Evolutionary conservation across 306 rosid genomes (phyloP).

Genomic region (Astragalus membranaceus): DNA sequence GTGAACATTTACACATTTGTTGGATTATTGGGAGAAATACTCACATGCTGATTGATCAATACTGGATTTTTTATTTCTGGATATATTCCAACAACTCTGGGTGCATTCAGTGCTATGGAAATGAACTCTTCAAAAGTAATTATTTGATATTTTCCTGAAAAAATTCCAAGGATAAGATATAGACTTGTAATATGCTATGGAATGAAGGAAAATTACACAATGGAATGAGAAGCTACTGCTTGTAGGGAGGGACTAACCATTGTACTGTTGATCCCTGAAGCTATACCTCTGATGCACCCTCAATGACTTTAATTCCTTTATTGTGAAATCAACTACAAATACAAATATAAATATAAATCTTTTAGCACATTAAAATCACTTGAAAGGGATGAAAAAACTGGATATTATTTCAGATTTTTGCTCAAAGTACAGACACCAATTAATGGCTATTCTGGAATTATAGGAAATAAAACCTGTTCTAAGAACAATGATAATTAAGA

Average conservation of each 20-base stretch:
- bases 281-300: constrained; percentile 66
- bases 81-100: constrained; percentile 92
- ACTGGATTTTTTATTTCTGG: constrained; percentile 92
- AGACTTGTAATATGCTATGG: background rate
- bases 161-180: constrained; percentile 13
- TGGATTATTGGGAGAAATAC: constrained; percentile 33
- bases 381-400: background rate
- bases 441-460: background rate
- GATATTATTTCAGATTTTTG: background rate
- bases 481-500: background rate
- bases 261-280: constrained; percentile 74
- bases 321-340: constrained; percentile 78
- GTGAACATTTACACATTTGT: background rate
- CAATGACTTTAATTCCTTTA: constrained; percentile 62
- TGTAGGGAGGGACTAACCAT: constrained; percentile 48
- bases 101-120: constrained; percentile 71
- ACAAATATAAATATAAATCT: background rate
- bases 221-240: background rate
- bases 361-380: background rate
- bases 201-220: background rate
- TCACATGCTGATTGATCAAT: constrained; percentile 71
- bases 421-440: background rate
- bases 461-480: background rate
- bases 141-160: constrained; percentile 64
- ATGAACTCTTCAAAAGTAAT: constrained; percentile 90